These are phyloP conservation scores for Termitomyces sp. DNA, from an alignment of 768 basidiomycete genomes.

Conservation along the genomic window DNA sequence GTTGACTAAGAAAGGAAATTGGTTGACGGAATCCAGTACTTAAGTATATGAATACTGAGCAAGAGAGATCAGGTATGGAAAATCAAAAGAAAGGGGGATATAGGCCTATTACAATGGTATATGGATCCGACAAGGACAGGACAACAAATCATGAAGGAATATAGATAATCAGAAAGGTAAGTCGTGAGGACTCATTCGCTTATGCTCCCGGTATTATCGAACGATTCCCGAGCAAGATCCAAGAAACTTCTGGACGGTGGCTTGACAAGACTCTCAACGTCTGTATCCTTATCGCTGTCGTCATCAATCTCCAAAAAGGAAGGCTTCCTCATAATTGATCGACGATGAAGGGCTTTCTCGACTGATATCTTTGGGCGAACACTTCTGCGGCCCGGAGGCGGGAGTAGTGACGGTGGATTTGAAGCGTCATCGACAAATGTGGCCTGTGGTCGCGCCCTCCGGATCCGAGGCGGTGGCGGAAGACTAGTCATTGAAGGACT, in stretches of 20 bases:
- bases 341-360: slow-evolving; percentile 40
- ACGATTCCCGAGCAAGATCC: slow-evolving; percentile 48
- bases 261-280: slow-evolving; percentile 18
- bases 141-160: slow-evolving; percentile 6
- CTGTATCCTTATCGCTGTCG: slow-evolving; percentile 28
- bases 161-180: not conserved
- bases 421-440: slow-evolving; percentile 14
- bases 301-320: slow-evolving; percentile 71
- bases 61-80: not conserved
- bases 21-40: not conserved
- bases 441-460: slow-evolving; percentile 30
- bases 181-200: slow-evolving; percentile 8
- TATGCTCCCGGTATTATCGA: slow-evolving; percentile 41
- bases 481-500: slow-evolving; percentile 33
- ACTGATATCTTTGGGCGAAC: slow-evolving; percentile 28
- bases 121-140: slow-evolving; percentile 9
- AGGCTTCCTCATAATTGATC: slow-evolving; percentile 60
- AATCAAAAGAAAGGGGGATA: slow-evolving; percentile 2
- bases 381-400: slow-evolving; percentile 23
- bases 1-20: not conserved
- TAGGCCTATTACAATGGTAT: slow-evolving; percentile 13
- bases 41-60: not conserved
- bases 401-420: slow-evolving; percentile 26
- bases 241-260: slow-evolving; percentile 40
- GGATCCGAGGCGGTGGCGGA: slow-evolving; percentile 57